Conservation (phyloP, 1,284 basidiomycete genomes). For the Tilletia caries region DNA sequence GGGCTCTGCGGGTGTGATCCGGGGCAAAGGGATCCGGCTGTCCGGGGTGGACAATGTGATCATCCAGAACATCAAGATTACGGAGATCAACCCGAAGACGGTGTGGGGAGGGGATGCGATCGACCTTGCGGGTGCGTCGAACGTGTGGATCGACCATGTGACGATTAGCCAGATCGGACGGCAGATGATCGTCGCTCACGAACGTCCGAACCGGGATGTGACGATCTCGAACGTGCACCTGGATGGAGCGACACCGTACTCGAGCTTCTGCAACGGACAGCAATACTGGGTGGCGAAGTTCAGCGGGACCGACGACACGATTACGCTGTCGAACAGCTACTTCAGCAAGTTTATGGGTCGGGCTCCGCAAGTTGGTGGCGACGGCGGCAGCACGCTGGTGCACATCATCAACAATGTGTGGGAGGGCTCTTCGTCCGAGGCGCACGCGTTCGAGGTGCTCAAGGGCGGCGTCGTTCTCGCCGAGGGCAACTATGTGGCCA, state of each 20-base stretch:
- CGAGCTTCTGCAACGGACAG: conserved; percentile 25
- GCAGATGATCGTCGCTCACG: conserved; percentile 29
- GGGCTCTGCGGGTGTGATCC: conserved; percentile 46
- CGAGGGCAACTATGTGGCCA: conserved; percentile 2
- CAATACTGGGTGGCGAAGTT: conserved; percentile 30
- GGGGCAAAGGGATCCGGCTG: conserved; percentile 37
- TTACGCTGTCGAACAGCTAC: background rate
- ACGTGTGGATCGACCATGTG: conserved; percentile 39
- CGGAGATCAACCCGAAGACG: conserved; percentile 24
- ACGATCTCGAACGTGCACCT: conserved; percentile 30
- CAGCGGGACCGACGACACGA: background rate
- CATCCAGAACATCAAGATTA: conserved; percentile 52
- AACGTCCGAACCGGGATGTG: conserved; percentile 16
- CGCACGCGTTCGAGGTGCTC: conserved; percentile 8
- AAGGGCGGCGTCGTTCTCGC: background rate
- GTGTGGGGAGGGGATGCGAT: conserved; percentile 46
- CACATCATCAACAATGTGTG: conserved; percentile 12
- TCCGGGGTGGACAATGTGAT: conserved; percentile 47
- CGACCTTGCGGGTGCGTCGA: conserved; percentile 25
- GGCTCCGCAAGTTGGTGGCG: background rate
- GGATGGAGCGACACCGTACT: conserved; percentile 28
- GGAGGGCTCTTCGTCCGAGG: background rate
- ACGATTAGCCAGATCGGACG: conserved; percentile 36
- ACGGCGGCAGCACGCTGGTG: background rate
- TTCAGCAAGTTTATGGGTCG: background rate